These are phyloP conservation scores for Biscogniauxia sp. DNA, from an alignment of 2,329 filamentous ascomycete genomes.

Conservation along the genomic window DNA sequence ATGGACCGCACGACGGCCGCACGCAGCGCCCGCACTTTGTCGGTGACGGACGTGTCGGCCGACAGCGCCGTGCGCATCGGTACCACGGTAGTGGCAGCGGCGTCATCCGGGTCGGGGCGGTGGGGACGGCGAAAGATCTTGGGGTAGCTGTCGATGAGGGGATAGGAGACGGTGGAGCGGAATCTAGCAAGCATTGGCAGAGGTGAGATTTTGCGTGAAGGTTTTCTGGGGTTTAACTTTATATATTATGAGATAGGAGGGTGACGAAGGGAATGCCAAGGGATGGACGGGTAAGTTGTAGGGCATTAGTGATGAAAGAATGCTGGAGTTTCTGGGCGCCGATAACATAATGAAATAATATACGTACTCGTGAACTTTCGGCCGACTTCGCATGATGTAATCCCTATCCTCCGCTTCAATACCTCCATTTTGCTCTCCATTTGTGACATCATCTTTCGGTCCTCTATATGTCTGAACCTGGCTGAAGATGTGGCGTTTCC, in stretches of 20 bases:
- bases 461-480: conserved; percentile 38
- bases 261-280: background rate
- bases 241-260: background rate
- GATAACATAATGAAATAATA: background rate
- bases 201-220: conserved; percentile 9
- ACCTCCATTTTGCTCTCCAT: conserved; percentile 27
- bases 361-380: conserved; percentile 33
- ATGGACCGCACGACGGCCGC: conserved; percentile 62
- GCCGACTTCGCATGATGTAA: conserved; percentile 21
- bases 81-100: conserved; percentile 31
- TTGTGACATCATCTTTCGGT: conserved; percentile 22
- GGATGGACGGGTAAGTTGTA: background rate
- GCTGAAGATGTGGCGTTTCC: conserved; percentile 41
- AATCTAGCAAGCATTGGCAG: conserved; percentile 39
- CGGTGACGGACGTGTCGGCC: conserved; percentile 71
- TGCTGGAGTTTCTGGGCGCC: too few relatives aligned
- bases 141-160: conserved; percentile 81
- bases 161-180: conserved; percentile 61
- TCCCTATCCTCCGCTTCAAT: conserved; percentile 3
- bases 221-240: background rate
- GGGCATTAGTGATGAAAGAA: too few relatives aligned
- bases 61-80: conserved; percentile 62
- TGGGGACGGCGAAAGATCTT: conserved; percentile 58
- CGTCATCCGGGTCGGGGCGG: conserved; percentile 26
- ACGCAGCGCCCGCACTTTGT: conserved; percentile 65